A percentile compares a stretch with the other conserved stretches of the same genome.
phyloP scores from a whole-genome alignment of 108 stramenopile species.

The Nannochloropsis gaditana region DNA sequence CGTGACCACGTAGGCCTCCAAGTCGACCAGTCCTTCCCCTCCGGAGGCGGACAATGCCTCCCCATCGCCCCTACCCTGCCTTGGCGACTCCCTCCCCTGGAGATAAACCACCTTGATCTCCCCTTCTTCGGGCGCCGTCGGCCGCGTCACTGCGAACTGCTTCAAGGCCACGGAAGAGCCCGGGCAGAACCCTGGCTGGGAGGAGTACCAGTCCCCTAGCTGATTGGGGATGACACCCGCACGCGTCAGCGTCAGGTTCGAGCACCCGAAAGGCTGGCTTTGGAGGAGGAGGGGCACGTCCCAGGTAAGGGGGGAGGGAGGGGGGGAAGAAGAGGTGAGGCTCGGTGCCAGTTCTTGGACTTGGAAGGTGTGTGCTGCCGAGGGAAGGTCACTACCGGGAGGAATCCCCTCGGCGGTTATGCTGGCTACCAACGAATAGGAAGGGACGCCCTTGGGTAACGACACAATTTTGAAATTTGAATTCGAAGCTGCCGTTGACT shows the following conservation, averaged over 20 bases:
- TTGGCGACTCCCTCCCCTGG: not conserved
- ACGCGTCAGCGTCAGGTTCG: not conserved
- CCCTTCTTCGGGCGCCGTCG: not conserved
- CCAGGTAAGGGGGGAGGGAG: not conserved
- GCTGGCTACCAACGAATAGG: not conserved
- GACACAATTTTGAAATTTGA: not conserved
- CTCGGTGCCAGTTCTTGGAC: not conserved
- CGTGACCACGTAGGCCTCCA: not conserved
- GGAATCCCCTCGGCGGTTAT: not conserved
- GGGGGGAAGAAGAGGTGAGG: not conserved
- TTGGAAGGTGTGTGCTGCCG: not conserved
- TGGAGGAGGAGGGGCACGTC: not conserved
- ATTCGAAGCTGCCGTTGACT: not conserved
- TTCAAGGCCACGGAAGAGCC: not conserved
- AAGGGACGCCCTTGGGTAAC: not conserved
- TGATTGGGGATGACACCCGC: not conserved
- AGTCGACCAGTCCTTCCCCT: not conserved
- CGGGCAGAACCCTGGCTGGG: not conserved
- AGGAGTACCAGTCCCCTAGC: not conserved
- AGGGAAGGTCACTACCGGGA: not conserved
- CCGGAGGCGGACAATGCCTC: not conserved
- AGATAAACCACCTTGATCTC: not conserved
- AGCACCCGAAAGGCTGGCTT: constrained; percentile 2
- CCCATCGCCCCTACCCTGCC: not conserved
- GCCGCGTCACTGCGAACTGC: not conserved